These are phyloP conservation scores for Leccinum broughii DNA, from an alignment of 768 basidiomycete species.

Conservation along the genomic window DNA sequence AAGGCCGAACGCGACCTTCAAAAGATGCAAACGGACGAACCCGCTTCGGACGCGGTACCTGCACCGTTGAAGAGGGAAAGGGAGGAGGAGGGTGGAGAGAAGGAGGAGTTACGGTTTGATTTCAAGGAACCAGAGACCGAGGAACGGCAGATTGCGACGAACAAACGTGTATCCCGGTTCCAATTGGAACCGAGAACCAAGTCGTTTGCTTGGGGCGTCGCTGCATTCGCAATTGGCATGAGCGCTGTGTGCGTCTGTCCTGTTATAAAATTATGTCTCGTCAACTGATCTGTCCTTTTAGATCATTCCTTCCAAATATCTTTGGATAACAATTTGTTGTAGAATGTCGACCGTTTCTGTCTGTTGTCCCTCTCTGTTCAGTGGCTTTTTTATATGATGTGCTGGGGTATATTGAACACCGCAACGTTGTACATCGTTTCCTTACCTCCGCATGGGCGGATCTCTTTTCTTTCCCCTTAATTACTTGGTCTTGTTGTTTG, in stretches of 20 bases:
- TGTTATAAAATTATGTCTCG: not conserved
- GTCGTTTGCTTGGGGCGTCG: conserved; percentile 79
- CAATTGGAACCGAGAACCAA: conserved; percentile 66
- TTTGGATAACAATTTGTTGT: conserved; percentile 39
- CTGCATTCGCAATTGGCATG: conserved; percentile 81
- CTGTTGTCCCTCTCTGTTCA: conserved; percentile 6
- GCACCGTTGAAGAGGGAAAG: conserved; percentile 50
- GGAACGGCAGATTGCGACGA: conserved; percentile 59
- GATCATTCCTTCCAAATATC: conserved; percentile 62
- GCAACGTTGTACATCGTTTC: conserved; percentile 17
- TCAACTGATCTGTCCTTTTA: conserved; percentile 21
- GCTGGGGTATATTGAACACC: conserved; percentile 23
- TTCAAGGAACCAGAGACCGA: conserved; percentile 69
- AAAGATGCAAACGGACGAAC: conserved; percentile 27
- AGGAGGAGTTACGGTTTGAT: conserved; percentile 53
- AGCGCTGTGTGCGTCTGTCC: conserved; percentile 70
- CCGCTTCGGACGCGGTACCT: conserved; percentile 16
- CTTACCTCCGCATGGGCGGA: conserved; percentile 20
- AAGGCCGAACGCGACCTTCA: conserved; percentile 58
- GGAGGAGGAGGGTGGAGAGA: conserved; percentile 42
- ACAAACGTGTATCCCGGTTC: conserved; percentile 60
- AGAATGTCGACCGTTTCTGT: conserved; percentile 17
- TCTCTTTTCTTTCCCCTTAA: not conserved
- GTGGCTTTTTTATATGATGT: conserved; percentile 13
- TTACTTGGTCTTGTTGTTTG: not conserved